phyloP scores from a whole-genome alignment of 2,329 filamentous ascomycete species.

The Penicillium sp. region DNA sequence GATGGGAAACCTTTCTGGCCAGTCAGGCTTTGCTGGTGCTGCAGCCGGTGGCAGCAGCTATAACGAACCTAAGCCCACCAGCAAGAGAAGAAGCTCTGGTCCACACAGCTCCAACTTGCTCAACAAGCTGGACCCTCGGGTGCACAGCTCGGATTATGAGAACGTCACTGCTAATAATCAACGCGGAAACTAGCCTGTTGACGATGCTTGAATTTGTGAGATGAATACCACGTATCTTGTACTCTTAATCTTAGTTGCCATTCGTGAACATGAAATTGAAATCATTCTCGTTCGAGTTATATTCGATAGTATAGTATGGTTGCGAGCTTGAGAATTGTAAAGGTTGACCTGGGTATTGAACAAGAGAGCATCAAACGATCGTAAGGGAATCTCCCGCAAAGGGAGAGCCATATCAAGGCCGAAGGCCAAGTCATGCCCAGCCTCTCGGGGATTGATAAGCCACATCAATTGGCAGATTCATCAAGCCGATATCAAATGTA shows the following conservation, averaged over 20 bases:
- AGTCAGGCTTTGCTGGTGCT: constrained; percentile 21
- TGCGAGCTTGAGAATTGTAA: background rate
- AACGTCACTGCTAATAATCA: constrained; percentile 18
- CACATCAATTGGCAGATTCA: background rate
- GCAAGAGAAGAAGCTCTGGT: constrained; percentile 37
- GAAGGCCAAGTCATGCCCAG: background rate
- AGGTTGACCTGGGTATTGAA: background rate
- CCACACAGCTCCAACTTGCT: constrained; percentile 52
- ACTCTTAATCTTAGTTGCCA: background rate
- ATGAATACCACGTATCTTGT: background rate
- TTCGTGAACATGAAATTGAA: background rate
- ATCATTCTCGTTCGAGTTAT: background rate
- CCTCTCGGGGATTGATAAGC: background rate
- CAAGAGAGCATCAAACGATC: background rate
- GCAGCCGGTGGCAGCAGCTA: constrained; percentile 27
- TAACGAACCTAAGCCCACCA: constrained; percentile 11
- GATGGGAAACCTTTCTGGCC: constrained; percentile 37
- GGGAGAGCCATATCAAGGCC: too few species aligned
- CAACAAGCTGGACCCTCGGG: constrained; percentile 50
- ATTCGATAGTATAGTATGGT: background rate
- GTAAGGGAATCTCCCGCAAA: background rate
- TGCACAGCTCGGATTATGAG: constrained; percentile 23
- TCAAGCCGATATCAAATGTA: background rate
- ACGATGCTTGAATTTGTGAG: background rate
- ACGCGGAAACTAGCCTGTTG: constrained; percentile 24